Evolutionary conservation across 495 filamentous ascomycete genomes (phyloP), one percentile per base, ranked within the genome.

Genomic region (Xylaria flabelliformis): DNA sequence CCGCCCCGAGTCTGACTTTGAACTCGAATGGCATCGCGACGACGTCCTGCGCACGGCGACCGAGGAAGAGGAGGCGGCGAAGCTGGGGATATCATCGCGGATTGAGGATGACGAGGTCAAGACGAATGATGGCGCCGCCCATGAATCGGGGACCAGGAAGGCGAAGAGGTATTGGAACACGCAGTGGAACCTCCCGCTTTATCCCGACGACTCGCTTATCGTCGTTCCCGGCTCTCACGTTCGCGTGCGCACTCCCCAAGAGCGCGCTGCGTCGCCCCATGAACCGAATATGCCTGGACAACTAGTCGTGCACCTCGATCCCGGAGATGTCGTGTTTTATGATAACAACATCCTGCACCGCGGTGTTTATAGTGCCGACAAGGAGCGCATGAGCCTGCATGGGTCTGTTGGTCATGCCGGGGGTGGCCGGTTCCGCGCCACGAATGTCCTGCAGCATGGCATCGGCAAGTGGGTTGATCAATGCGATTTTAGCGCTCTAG

Each of bases 271-370:
- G 9, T 87, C 81, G 29, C 88, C 89, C 0, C 90, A 86, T 70
- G 91, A 88, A 74, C 70, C 77, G 0, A 67, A 80, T 0, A 71
- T 95, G 77, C 89, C 90, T 15, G 89, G 84, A 3, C 87, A 92
- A 82, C 72, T 90, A 36, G 80, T 86, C 21, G 93, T 95, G 39
- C 70, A 80, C 78, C 77, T 95, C 73, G 80, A 88, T 74, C 83
- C 92, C 0, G 93, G 93, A 0, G 93, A 95, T 79, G 85, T 91
- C 9, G 91, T 92, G 46, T 97, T 97, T 76, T 95, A 97, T 77
- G 88, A 97, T 80, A 95, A 93, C 72, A 95, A 97, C 81, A 95
- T 97, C 65, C 72, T 95, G 77, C 93, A 97, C 69, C 85, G 93
- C 1, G 93, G 92, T 0, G 87, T 91, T n/a, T 97, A 97, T 76